These are phyloP conservation scores for Hortaea sp. DNA, from an alignment of 2,329 filamentous ascomycete species.

Conservation along the genomic window DNA sequence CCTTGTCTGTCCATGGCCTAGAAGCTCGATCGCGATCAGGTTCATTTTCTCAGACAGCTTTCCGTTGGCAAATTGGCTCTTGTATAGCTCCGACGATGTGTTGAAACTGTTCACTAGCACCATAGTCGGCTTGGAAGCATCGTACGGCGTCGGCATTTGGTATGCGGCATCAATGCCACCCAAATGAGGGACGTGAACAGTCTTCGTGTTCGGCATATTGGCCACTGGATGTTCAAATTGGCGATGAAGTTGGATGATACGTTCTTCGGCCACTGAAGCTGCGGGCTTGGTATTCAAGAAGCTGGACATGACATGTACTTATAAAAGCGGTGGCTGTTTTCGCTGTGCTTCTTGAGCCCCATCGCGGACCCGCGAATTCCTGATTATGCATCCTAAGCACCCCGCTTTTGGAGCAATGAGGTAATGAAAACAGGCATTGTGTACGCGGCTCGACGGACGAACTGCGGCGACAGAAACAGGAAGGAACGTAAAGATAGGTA, in stretches of 20 bases:
- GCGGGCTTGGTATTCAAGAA: not conserved
- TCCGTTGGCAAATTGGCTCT: slow-evolving; percentile 18
- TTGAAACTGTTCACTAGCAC: slow-evolving; percentile 44
- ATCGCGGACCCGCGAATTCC: too few species aligned
- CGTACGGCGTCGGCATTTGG: slow-evolving; percentile 28
- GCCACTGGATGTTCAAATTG: not conserved
- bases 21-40: slow-evolving; percentile 43
- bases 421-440: too few species aligned
- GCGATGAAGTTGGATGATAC: slow-evolving; percentile 1
- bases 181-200: slow-evolving; percentile 39
- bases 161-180: slow-evolving; percentile 41
- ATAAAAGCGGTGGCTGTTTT: too few species aligned
- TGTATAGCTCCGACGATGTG: slow-evolving; percentile 27
- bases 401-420: too few species aligned
- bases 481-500: too few species aligned
- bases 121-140: slow-evolving; percentile 36
- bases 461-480: too few species aligned
- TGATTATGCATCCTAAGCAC: too few species aligned
- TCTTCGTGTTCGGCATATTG: slow-evolving; percentile 27
- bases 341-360: too few species aligned
- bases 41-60: slow-evolving; percentile 31
- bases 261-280: not conserved
- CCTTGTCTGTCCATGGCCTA: slow-evolving; percentile 43
- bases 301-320: not conserved
- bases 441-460: too few species aligned